These are phyloP conservation scores for Karstenula rhodostoma DNA, from an alignment of 2,329 filamentous ascomycete species.

Conservation along the genomic window DNA sequence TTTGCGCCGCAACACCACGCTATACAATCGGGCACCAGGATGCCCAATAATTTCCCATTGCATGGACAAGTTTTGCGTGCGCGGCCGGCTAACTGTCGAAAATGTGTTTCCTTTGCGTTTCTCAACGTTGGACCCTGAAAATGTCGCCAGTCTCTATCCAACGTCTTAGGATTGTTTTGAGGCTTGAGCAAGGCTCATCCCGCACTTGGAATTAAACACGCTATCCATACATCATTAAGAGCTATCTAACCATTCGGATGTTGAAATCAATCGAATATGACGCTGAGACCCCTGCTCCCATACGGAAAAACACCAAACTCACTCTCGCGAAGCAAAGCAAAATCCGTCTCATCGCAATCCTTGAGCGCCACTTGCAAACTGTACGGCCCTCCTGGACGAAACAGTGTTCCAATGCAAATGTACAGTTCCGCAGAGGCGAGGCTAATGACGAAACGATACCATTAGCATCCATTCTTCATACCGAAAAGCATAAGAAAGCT, in stretches of 20 bases:
- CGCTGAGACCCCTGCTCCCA: not conserved
- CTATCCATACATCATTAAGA: not conserved
- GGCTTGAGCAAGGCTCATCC: too few species aligned
- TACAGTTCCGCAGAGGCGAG: not conserved
- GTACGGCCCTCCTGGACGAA: not conserved
- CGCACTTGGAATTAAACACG: too few species aligned
- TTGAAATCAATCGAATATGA: not conserved
- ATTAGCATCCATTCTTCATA: not conserved
- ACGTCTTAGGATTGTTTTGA: too few species aligned
- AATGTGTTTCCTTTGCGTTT: too few species aligned
- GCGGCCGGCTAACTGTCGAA: too few species aligned
- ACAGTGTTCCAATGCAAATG: not conserved
- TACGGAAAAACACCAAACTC: not conserved
- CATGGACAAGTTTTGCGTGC: too few species aligned
- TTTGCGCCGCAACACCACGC: slow-evolving; percentile 7
- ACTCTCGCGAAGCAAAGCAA: not conserved
- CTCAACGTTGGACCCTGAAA: too few species aligned
- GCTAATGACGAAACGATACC: not conserved
- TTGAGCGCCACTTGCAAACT: not conserved
- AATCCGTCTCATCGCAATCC: not conserved
- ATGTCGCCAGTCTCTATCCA: too few species aligned
- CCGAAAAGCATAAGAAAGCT: not conserved
- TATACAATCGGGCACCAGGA: not conserved
- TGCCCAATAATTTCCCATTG: not conserved
- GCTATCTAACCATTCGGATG: not conserved